Percentiles rank a stretch among this genome's conserved stretches.
Conservation (phyloP, 2,329 filamentous ascomycete genomes). For the Venturia nashicola region DNA sequence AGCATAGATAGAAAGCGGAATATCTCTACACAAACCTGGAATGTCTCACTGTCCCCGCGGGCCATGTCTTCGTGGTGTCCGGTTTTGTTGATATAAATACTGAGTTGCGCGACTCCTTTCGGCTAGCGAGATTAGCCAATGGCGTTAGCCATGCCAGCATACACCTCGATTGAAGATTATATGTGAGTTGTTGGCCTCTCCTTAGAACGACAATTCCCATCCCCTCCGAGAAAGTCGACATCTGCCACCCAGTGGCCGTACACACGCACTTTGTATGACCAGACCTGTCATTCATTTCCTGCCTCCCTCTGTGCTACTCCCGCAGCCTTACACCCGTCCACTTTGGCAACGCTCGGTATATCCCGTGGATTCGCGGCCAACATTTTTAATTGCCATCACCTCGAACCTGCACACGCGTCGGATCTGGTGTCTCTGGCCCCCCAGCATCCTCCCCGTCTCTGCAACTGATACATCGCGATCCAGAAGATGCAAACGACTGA, state of each 20-base stretch:
- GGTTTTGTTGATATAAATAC: too few species aligned
- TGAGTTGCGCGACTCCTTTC: not conserved
- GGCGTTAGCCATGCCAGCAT: not conserved
- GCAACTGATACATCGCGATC: not conserved
- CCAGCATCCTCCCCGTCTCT: not conserved
- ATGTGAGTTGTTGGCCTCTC: not conserved
- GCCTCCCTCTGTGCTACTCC: not conserved
- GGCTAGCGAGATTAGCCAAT: not conserved
- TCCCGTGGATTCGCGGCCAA: not conserved
- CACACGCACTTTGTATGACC: not conserved
- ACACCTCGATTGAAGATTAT: not conserved
- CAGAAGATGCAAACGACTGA: not conserved
- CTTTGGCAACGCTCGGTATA: not conserved
- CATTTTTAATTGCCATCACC: not conserved
- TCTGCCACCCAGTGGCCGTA: not conserved
- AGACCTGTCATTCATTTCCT: not conserved
- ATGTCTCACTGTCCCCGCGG: not conserved
- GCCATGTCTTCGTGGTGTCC: not conserved
- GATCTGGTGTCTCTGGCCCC: not conserved
- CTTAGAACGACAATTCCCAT: not conserved
- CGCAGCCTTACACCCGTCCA: not conserved
- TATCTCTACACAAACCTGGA: not conserved
- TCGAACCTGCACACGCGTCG: not conserved
- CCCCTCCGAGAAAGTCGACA: not conserved
- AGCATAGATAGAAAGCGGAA: not conserved